Evolutionary conservation across 306 rosid genomes (phyloP).

Genomic region (Vigna hirtella): DNA sequence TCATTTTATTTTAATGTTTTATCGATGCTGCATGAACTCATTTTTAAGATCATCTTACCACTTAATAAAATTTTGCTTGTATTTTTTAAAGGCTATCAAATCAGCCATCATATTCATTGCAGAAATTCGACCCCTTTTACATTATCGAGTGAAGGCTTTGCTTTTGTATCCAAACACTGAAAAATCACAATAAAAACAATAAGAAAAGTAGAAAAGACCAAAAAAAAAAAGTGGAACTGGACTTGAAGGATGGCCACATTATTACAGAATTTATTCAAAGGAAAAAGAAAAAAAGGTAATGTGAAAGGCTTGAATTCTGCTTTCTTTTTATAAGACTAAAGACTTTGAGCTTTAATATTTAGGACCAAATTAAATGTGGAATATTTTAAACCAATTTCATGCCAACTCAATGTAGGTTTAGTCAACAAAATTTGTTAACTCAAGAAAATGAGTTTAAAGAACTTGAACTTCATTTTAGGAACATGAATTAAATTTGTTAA

Average conservation of each 20-base stretch:
- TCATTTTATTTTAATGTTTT: not conserved
- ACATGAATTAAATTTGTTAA: too few species aligned
- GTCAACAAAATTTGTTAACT: too few species aligned
- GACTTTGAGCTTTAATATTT: too few species aligned
- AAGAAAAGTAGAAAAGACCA: not conserved
- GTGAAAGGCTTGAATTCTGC: not conserved
- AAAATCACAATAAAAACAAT: not conserved
- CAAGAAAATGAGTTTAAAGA: too few species aligned
- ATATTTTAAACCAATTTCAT: too few species aligned
- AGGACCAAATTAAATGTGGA: too few species aligned
- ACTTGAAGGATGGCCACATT: not conserved
- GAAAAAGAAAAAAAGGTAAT: not conserved
- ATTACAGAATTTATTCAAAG: slow-evolving; percentile 29
- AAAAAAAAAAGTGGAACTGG: not conserved
- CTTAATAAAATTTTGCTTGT: not conserved
- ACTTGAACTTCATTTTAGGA: too few species aligned
- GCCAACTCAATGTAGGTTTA: too few species aligned
- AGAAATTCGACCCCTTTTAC: not conserved
- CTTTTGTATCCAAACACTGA: not conserved
- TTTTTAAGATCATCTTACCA: not conserved
- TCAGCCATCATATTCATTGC: not conserved
- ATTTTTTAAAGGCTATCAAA: not conserved
- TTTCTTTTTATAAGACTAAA: not conserved
- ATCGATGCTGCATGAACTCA: not conserved
- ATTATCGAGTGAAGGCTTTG: not conserved